Percentiles rank a stretch among this genome's conserved stretches.
Conservation (phyloP, 2,329 filamentous ascomycete species). For the Cordyceps pruinosa region DNA sequence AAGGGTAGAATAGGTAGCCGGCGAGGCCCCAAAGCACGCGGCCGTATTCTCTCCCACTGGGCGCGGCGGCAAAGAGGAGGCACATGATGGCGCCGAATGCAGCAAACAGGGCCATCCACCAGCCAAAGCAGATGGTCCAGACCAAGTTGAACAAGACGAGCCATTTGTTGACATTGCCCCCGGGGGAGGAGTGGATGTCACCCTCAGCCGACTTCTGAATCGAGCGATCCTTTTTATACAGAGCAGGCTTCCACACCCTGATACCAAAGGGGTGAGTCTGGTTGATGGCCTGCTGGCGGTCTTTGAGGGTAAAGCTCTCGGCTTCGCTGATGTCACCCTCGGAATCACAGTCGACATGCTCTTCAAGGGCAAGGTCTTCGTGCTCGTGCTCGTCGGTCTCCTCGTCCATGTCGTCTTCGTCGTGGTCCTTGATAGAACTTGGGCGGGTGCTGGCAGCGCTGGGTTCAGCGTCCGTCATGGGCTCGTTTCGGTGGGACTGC, state of each 20-base stretch:
- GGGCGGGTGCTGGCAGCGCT: constrained; percentile 19
- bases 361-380: constrained; percentile 39
- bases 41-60: constrained; percentile 80
- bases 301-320: constrained; percentile 95
- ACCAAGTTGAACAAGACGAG: constrained; percentile 80
- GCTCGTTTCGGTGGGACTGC: constrained; percentile 28
- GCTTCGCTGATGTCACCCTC: constrained; percentile 77
- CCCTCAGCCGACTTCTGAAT: constrained; percentile 94
- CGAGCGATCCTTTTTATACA: constrained; percentile 96
- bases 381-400: constrained; percentile 27
- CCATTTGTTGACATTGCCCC: constrained; percentile 77
- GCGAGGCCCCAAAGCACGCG: constrained; percentile 76
- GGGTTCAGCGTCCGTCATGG: constrained; percentile 14
- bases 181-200: constrained; percentile 92
- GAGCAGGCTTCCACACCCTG: constrained; percentile 93
- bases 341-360: constrained; percentile 54
- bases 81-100: constrained; percentile 70
- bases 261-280: constrained; percentile 98
- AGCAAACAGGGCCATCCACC: constrained; percentile 83
- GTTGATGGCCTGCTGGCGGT: constrained; percentile 96
- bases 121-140: constrained; percentile 89
- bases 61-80: constrained; percentile 68
- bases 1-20: constrained; percentile 87
- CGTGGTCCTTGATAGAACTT: constrained; percentile 16
- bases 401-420: constrained; percentile 26